Percentiles rank a stretch among this genome's conserved stretches.
phyloP scores from a whole-genome alignment of 768 basidiomycete genomes.

The Multifurca ochricompacta region DNA sequence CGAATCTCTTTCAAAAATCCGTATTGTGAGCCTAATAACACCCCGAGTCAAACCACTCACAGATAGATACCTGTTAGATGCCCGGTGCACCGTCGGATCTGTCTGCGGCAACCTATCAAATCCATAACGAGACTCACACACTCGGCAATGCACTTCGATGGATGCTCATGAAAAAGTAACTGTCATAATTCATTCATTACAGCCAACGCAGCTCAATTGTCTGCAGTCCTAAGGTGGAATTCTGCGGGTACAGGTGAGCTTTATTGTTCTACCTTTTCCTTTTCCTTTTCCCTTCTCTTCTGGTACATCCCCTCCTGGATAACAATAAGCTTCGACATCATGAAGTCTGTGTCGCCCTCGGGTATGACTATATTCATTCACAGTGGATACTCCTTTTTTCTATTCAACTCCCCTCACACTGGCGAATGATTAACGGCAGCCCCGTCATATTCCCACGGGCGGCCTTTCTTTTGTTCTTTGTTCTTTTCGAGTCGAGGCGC shows the following conservation, averaged over 20 bases:
- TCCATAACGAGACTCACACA: slow-evolving; percentile 92
- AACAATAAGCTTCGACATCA: slow-evolving; percentile 2
- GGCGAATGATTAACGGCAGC: neutral
- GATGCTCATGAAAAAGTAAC: slow-evolving; percentile 99
- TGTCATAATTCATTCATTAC: neutral
- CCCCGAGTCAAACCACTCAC: neutral
- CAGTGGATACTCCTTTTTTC: neutral
- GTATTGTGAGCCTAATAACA: slow-evolving; percentile 13
- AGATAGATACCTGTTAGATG: slow-evolving; percentile 43
- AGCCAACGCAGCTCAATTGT: slow-evolving; percentile 4
- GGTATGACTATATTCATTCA: neutral
- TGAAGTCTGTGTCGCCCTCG: neutral
- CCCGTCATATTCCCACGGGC: neutral
- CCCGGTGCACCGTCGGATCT: slow-evolving; percentile 75
- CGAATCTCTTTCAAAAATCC: slow-evolving; percentile 12
- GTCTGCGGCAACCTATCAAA: slow-evolving; percentile 85
- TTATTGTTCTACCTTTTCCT: slow-evolving; percentile 10
- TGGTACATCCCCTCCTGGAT: neutral
- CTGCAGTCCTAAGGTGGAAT: slow-evolving; percentile 87
- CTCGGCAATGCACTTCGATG: slow-evolving; percentile 91
- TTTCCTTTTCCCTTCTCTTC: neutral
- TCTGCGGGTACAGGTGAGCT: slow-evolving; percentile 91
- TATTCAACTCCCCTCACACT: neutral
- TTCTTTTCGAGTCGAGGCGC: neutral
- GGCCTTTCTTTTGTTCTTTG: neutral